A percentile compares a stretch with the other conserved stretches of the same genome.
Evolutionary conservation across 148 eudicot genomes (phyloP).

Genomic region (Camellia japonica): DNA sequence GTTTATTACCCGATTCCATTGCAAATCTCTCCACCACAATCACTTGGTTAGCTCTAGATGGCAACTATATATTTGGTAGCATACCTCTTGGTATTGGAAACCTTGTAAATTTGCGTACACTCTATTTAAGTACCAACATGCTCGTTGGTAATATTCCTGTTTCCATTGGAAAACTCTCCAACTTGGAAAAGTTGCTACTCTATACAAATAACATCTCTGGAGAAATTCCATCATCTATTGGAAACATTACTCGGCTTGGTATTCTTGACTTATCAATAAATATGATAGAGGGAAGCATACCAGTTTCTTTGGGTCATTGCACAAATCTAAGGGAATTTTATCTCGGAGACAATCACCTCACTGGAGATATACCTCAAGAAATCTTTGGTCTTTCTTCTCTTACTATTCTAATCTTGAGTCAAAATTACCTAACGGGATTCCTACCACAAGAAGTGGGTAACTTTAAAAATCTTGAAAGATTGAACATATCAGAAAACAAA

Average conservation of each 20-base stretch:
- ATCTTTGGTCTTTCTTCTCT: not conserved
- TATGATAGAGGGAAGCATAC: not conserved
- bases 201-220: not conserved
- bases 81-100: slow-evolving; percentile 17
- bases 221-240: slow-evolving; percentile 9
- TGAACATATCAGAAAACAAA: not conserved
- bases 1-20: slow-evolving; percentile 7
- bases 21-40: slow-evolving; percentile 17
- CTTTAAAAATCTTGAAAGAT: not conserved
- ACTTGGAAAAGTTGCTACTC: not conserved
- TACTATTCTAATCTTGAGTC: not conserved
- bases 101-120: not conserved
- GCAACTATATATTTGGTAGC: slow-evolving; percentile 3
- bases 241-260: slow-evolving; percentile 3
- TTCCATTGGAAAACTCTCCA: slow-evolving; percentile 10
- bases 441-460: not conserved
- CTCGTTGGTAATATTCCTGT: slow-evolving; percentile 15
- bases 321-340: not conserved
- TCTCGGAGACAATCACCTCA: not conserved
- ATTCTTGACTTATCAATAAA: not conserved
- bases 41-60: not conserved
- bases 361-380: slow-evolving; percentile 11
- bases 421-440: not conserved
- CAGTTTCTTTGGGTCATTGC: slow-evolving; percentile 5
- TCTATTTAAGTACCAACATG: not conserved